Evolutionary conservation across 2,329 filamentous ascomycete species (phyloP), one percentile per base, ranked within the genome.

Genomic region (Calonectria crousiana): DNA sequence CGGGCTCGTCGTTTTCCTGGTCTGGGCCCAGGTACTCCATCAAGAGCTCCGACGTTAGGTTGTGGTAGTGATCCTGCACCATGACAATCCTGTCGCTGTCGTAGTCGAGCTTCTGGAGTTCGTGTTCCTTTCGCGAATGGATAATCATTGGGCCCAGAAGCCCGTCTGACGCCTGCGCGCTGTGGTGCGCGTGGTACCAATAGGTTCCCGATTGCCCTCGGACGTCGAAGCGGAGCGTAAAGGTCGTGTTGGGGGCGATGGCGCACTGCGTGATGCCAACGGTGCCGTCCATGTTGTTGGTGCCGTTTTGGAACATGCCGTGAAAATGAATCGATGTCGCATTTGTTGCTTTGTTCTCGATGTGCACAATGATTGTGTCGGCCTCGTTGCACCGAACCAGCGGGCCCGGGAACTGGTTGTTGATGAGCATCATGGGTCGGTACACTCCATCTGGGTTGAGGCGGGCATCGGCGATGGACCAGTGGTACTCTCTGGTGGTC

Each of bases 231-330:
- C 90, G 89, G 81, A 95, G 95, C 0, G 89, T 91, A 75, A 93
- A 93, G 1, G 86, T 90, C 2, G 87, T 84, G 1, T 91, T 91
- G 0, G 93, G 91, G 0, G 90, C 87, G 60, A 95, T 92, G 0
- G 90, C 88, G 75, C 92, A 94, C 81, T 94, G 93, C 0, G 90
- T 93, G 6, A 94, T 88, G 44, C 90, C 92, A 0, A 91, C 87
- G 1, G 93, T 90, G 0, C 94, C 94, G 79, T 96, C 94, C 92
- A 95, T 94, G 71, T 89, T 88, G 73, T 92, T 94, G 0, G 93
- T 94, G 14, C 93, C 93, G 77, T 94, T 94, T 81, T 95, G 93
- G 80, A 92, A 95, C 75, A 96, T 88, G 20, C 94, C 94, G 78
- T 96, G 94, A 82, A 94, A 96, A 81, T 96, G 94, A 6, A 96